Evolutionary conservation across 768 basidiomycete species (phyloP).

Genomic region (Podaxis sp.): DNA sequence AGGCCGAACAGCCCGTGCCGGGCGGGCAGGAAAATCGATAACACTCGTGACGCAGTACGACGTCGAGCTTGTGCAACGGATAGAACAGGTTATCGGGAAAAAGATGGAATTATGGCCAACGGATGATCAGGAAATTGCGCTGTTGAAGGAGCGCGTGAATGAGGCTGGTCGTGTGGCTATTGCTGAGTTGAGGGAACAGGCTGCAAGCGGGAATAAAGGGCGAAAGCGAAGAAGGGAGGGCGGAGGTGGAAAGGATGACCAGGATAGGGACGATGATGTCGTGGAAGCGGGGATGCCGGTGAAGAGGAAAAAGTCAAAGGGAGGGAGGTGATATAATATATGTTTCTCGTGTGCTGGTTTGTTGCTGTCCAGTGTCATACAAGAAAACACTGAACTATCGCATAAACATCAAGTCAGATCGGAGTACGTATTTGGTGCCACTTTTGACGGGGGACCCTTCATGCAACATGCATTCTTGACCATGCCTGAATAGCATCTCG

Average conservation of each 20-base stretch:
- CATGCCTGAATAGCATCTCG: conserved; percentile 47
- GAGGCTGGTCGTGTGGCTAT: conserved; percentile 81
- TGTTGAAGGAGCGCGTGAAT: conserved; percentile 84
- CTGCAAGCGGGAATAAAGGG: conserved; percentile 43
- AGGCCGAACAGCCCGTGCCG: conserved; percentile 95
- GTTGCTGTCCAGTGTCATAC: not conserved
- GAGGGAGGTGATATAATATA: conserved; percentile 30
- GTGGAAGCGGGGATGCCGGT: conserved; percentile 87
- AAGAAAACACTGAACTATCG: conserved; percentile 20
- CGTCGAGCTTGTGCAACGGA: conserved; percentile 92
- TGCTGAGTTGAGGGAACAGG: conserved; percentile 74
- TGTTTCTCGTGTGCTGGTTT: not conserved
- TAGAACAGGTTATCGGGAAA: conserved; percentile 89
- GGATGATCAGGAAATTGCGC: conserved; percentile 84
- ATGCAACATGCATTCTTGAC: conserved; percentile 69
- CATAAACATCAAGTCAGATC: conserved; percentile 72
- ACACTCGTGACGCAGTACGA: conserved; percentile 99
- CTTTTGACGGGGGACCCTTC: conserved; percentile 62
- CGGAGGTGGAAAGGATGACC: conserved; percentile 61
- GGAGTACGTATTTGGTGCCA: conserved; percentile 71
- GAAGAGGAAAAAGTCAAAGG: conserved; percentile 53
- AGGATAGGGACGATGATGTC: conserved; percentile 90
- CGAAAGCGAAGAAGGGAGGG: conserved; percentile 42
- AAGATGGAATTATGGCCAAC: conserved; percentile 88
- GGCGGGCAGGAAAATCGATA: conserved; percentile 94